Conservation (phyloP, 2,329 filamentous ascomycete genomes). For the Colletotrichum falcatum region DNA sequence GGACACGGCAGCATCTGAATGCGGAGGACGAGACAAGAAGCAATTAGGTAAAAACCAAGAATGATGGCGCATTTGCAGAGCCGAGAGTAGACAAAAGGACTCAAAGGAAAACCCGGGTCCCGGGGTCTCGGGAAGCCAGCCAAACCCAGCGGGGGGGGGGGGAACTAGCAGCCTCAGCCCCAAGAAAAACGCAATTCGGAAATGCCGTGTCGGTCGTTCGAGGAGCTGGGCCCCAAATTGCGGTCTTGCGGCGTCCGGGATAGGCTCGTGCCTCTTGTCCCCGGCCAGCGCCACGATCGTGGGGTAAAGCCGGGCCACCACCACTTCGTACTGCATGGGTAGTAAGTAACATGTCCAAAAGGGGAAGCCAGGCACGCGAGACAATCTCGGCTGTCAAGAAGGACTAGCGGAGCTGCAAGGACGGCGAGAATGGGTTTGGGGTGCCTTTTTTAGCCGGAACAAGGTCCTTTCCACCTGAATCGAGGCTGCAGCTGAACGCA, state of each 20-base stretch:
- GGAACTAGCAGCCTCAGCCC: no score
- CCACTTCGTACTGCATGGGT: no score
- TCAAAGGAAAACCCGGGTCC: no score
- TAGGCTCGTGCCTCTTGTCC: not conserved
- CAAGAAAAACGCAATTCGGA: not conserved
- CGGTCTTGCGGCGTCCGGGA: not conserved
- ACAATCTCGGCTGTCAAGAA: not conserved
- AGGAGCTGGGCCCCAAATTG: not conserved
- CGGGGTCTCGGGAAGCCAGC: no score
- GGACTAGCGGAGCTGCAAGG: not conserved
- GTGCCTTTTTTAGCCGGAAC: not conserved
- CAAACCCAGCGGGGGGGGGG: no score
- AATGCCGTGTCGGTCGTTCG: conserved; percentile 2
- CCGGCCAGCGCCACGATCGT: conserved; percentile 1
- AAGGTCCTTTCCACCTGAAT: not conserved
- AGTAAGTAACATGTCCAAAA: not conserved
- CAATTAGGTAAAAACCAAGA: not conserved
- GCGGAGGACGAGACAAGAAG: no score
- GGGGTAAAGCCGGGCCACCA: no score
- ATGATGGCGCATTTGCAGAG: not conserved
- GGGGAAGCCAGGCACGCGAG: conserved; percentile 5
- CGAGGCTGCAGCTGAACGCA: not conserved
- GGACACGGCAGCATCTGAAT: not conserved
- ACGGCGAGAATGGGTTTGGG: not conserved
- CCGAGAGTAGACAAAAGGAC: no score